Evolutionary conservation across 1,139 yeast genomes (phyloP).

Genomic region (Suhomyces coccinellae): DNA sequence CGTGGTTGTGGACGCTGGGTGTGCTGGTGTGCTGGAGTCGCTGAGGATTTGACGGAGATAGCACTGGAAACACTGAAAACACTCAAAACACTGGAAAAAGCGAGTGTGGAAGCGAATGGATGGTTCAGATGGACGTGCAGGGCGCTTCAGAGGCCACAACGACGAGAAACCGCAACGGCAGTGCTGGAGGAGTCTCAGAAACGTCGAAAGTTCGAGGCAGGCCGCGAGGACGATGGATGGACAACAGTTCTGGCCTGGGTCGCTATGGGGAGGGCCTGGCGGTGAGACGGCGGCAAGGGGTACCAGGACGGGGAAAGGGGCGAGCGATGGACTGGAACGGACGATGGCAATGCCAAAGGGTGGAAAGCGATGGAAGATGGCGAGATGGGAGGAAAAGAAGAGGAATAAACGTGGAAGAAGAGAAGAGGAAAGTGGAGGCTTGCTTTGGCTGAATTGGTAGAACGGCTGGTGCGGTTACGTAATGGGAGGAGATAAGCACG

Average conservation of each 20-base stretch:
- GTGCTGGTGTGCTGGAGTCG: too few species aligned
- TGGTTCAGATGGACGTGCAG: too few species aligned
- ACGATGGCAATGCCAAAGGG: background rate
- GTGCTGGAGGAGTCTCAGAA: background rate
- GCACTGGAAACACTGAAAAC: too few species aligned
- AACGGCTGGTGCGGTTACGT: background rate
- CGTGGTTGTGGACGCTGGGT: background rate
- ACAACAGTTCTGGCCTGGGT: background rate
- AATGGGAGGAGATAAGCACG: background rate
- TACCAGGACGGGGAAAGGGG: background rate
- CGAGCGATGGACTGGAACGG: background rate
- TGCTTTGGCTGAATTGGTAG: background rate
- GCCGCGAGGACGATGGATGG: background rate
- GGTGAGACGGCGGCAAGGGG: background rate
- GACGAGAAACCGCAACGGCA: background rate
- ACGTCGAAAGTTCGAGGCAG: background rate
- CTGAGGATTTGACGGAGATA: too few species aligned
- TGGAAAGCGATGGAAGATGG: background rate
- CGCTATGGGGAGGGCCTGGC: too few species aligned
- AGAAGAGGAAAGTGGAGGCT: conserved; percentile 2
- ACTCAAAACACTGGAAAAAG: background rate
- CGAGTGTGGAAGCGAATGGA: background rate
- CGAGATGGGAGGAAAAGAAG: background rate
- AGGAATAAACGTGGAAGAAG: background rate
- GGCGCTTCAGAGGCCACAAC: too few species aligned